Conservation (phyloP, 768 basidiomycete species). For the Suillus weaverae region DNA sequence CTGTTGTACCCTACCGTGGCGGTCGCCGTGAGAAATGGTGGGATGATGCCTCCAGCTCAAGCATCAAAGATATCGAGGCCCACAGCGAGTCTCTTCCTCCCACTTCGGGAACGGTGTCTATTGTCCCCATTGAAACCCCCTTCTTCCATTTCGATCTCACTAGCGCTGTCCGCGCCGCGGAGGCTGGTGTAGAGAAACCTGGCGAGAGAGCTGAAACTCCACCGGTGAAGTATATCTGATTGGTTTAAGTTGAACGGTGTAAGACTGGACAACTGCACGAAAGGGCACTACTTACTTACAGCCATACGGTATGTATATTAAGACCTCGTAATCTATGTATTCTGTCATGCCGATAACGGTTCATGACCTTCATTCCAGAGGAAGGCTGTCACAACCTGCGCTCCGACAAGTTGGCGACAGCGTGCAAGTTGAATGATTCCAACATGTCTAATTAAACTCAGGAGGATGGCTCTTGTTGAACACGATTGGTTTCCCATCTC, state of each 20-base stretch:
- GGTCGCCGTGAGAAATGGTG: constrained; percentile 36
- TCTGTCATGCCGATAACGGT: not conserved
- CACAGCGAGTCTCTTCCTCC: constrained; percentile 18
- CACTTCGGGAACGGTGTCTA: constrained; percentile 20
- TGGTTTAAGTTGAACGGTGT: not conserved
- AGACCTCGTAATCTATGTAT: not conserved
- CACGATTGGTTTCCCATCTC: too few species aligned
- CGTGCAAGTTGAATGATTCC: too few species aligned
- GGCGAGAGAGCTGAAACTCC: not conserved
- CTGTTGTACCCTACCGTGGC: constrained; percentile 66
- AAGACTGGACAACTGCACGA: not conserved
- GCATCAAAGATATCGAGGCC: constrained; percentile 33
- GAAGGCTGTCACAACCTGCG: not conserved
- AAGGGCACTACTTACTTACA: not conserved
- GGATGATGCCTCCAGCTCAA: constrained; percentile 1
- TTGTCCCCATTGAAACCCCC: constrained; percentile 60
- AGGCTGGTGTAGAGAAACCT: constrained; percentile 34
- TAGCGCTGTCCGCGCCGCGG: constrained; percentile 70
- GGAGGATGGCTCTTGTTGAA: too few species aligned
- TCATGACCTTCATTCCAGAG: not conserved
- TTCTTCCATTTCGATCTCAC: constrained; percentile 91
- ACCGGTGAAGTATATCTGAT: not conserved
- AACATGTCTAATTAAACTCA: not conserved
- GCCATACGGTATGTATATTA: not conserved
- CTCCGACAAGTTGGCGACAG: not conserved